A percentile compares a stretch with the other conserved stretches of the same genome.
These are phyloP conservation scores for Pseudovirgaria hyperparasitica DNA, from an alignment of 2,329 filamentous ascomycete species.

Conservation along the genomic window DNA sequence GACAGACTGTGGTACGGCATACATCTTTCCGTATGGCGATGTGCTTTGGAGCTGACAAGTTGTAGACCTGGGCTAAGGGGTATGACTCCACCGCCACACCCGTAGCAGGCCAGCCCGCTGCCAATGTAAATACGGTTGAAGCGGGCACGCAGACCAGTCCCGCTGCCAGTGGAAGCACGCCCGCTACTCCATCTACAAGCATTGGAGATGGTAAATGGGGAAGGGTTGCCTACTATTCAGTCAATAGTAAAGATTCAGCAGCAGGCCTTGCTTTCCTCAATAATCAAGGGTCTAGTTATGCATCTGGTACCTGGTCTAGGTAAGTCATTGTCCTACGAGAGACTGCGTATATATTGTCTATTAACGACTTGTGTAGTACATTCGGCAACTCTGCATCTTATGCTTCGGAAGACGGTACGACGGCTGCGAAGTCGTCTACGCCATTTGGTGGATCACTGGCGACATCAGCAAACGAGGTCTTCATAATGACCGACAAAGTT, in stretches of 20 bases:
- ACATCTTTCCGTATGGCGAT: no score
- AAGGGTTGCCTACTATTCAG: conserved; percentile 36
- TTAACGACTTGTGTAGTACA: conserved; percentile 14
- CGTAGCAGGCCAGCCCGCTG: no score
- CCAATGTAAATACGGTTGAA: no score
- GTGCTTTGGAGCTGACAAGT: no score
- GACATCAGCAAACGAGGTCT: conserved; percentile 21
- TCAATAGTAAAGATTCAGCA: conserved; percentile 24
- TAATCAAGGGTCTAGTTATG: conserved; percentile 39
- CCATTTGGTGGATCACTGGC: conserved; percentile 34
- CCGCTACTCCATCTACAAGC: conserved; percentile 1
- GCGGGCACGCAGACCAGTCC: no score
- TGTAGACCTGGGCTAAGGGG: no score
- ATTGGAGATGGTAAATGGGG: conserved; percentile 21
- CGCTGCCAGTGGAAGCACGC: no score
- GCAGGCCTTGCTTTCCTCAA: conserved; percentile 47
- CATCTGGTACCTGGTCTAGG: conserved; percentile 43
- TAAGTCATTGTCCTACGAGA: conserved; percentile 12
- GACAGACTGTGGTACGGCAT: conserved; percentile 40
- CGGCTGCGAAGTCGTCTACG: conserved; percentile 33
- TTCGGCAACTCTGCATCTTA: conserved; percentile 49
- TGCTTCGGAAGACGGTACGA: conserved; percentile 33
- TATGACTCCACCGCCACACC: no score
- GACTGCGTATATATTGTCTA: conserved; percentile 1
- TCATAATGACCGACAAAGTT: conserved; percentile 20